These are phyloP conservation scores for Cladosporium sphaerospermum DNA, from an alignment of 2,329 filamentous ascomycete genomes.

Conservation along the genomic window DNA sequence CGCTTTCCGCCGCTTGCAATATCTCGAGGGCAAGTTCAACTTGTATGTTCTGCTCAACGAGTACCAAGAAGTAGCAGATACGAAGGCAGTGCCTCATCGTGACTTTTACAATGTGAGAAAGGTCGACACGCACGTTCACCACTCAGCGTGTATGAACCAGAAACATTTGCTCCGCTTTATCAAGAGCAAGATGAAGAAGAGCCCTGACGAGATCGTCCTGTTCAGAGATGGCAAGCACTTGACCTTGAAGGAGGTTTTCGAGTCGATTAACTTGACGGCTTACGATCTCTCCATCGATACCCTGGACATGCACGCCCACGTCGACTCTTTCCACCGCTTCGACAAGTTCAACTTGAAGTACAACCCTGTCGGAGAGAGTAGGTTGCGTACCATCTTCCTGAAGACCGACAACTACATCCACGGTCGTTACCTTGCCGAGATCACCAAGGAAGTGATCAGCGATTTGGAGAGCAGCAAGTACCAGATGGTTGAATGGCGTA, in stretches of 20 bases:
- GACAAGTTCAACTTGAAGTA: constrained; percentile 99
- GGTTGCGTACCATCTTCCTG: constrained; percentile 92
- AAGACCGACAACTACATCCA: constrained; percentile 99
- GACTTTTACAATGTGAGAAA: constrained; percentile 99
- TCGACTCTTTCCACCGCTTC: constrained; percentile 95
- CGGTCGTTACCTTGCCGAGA: constrained; percentile 90
- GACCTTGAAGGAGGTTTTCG: constrained; percentile 87
- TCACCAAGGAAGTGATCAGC: constrained; percentile 94
- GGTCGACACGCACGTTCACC: constrained; percentile 97
- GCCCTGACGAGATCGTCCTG: constrained; percentile 85
- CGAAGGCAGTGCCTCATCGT: constrained; percentile 92
- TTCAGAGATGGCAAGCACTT: constrained; percentile 88
- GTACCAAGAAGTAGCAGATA: constrained; percentile 96
- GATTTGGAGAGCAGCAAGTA: constrained; percentile 99
- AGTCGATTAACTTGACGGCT: constrained; percentile 93
- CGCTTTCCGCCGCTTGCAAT: constrained; percentile 88
- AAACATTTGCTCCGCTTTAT: constrained; percentile 97
- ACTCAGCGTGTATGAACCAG: constrained; percentile 99
- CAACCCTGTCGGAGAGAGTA: constrained; percentile 92
- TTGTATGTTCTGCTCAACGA: constrained; percentile 89
- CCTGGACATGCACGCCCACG: constrained; percentile 98
- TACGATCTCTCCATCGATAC: constrained; percentile 98
- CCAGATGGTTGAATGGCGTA: constrained; percentile 99
- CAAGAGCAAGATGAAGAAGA: constrained; percentile 99
- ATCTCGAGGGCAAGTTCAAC: constrained; percentile 95